A percentile compares a stretch with the other conserved stretches of the same genome.
Conservation (phyloP, 495 filamentous ascomycete genomes). For the Terfezia claveryi region DNA sequence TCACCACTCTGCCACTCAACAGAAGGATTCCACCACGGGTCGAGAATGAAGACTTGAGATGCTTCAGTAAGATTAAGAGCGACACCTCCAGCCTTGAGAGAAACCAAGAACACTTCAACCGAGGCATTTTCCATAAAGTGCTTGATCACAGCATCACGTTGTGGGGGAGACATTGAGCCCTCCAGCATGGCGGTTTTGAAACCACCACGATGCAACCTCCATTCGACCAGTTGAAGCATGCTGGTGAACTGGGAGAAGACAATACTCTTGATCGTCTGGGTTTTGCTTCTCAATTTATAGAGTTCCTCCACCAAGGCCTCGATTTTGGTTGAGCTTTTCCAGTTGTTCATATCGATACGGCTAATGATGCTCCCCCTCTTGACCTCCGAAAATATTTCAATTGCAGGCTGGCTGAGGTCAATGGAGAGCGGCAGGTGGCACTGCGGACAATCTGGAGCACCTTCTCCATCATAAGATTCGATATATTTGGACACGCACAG, state of each 20-base stretch:
- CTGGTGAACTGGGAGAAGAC: constrained; percentile 96
- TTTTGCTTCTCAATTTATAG: constrained; percentile 66
- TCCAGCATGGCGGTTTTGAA: constrained; percentile 97
- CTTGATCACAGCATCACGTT: constrained; percentile 70
- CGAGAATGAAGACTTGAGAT: constrained; percentile 80
- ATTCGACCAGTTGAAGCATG: constrained; percentile 93
- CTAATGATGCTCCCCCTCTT: constrained; percentile 96
- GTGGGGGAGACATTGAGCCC: constrained; percentile 80
- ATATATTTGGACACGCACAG: constrained; percentile 71
- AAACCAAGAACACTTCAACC: constrained; percentile 86
- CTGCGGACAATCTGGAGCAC: constrained; percentile 58
- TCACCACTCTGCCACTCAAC: constrained; percentile 96
- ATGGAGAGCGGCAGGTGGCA: constrained; percentile 80
- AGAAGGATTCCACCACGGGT: constrained; percentile 97
- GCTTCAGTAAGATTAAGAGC: constrained; percentile 90
- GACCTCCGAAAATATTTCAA: constrained; percentile 47
- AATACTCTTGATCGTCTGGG: constrained; percentile 83
- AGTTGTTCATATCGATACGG: constrained; percentile 89
- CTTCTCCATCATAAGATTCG: constrained; percentile 38
- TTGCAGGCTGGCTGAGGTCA: constrained; percentile 80
- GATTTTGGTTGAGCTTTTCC: constrained; percentile 95
- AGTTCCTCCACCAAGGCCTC: constrained; percentile 87
- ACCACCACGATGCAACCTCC: constrained; percentile 40
- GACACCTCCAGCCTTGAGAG: constrained; percentile 85
- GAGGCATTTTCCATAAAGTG: constrained; percentile 76